A percentile compares a stretch with the other conserved stretches of the same genome.
Conservation (phyloP, 1,139 yeast genomes). For the Pichia norvegensis region DNA sequence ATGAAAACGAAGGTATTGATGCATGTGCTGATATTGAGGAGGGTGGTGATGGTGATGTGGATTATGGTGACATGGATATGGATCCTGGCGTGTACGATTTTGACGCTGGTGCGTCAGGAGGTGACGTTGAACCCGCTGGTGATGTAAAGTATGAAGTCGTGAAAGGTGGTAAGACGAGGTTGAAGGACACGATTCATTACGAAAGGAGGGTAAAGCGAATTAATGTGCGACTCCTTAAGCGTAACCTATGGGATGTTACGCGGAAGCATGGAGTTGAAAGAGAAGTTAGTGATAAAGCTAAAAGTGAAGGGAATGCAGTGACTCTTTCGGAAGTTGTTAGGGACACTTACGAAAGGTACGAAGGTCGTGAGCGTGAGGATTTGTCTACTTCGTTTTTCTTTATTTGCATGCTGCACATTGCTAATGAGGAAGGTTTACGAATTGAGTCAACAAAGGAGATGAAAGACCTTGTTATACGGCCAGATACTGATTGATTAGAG, state of each 20-base stretch:
- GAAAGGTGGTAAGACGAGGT: constrained; percentile 4
- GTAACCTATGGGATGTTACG: constrained; percentile 61
- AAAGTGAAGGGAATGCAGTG: not conserved
- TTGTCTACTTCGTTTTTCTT: constrained; percentile 84
- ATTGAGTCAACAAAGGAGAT: constrained; percentile 50
- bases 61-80: constrained; percentile 8
- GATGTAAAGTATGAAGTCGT: not conserved
- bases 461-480: constrained; percentile 47
- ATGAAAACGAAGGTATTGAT: not conserved
- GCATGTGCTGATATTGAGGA: not conserved
- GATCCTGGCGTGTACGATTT: constrained; percentile 25
- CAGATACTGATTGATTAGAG: too few species aligned
- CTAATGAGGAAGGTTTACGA: constrained; percentile 76
- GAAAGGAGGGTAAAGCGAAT: constrained; percentile 81
- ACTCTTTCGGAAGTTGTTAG: constrained; percentile 35
- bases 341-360: constrained; percentile 47
- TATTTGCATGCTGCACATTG: constrained; percentile 76
- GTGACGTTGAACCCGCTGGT: not conserved
- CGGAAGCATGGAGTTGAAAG: constrained; percentile 7
- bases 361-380: constrained; percentile 48
- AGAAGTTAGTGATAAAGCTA: too few species aligned
- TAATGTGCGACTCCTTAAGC: constrained; percentile 71
- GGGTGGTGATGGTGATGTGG: not conserved
- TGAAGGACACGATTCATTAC: constrained; percentile 39
- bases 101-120: constrained; percentile 9